Conservation (phyloP, 352 stramenopile species). For the Albugo laibachii region DNA sequence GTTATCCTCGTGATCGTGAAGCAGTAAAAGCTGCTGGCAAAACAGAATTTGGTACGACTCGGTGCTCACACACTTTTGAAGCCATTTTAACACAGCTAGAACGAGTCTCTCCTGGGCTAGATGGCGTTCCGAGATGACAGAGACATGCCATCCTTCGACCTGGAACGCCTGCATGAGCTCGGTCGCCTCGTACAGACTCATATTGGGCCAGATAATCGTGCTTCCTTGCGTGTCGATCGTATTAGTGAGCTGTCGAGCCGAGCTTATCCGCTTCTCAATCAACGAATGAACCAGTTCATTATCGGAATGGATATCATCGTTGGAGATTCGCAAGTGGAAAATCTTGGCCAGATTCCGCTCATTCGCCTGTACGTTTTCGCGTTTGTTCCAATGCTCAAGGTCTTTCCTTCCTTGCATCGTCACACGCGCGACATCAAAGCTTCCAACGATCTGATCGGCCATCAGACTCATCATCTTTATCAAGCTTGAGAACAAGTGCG, state of each 20-base stretch:
- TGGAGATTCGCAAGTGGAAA: conserved; percentile 88
- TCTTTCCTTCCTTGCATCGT: too few species aligned
- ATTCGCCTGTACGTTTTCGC: too few species aligned
- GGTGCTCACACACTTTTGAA: conserved; percentile 37
- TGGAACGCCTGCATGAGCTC: conserved; percentile 65
- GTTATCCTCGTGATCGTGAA: conserved; percentile 7
- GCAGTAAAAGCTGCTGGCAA: conserved; percentile 43
- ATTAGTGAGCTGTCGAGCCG: conserved; percentile 35
- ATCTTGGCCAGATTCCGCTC: too few species aligned
- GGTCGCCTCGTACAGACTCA: conserved; percentile 32
- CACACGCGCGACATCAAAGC: too few species aligned
- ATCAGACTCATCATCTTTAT: too few species aligned
- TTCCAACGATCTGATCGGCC: too few species aligned
- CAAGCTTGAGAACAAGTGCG: too few species aligned
- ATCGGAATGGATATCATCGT: conserved; percentile 97
- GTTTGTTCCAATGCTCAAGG: too few species aligned
- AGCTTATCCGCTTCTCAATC: conserved; percentile 40
- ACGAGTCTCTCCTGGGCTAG: conserved; percentile 50
- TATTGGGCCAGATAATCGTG: conserved; percentile 34
- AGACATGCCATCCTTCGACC: conserved; percentile 65
- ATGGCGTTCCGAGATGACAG: conserved; percentile 45
- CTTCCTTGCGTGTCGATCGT: conserved; percentile 55
- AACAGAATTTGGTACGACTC: conserved; percentile 41
- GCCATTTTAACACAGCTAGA: conserved; percentile 45
- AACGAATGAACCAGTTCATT: conserved; percentile 91